These are phyloP conservation scores for Aurantiochytrium sp. DNA, from an alignment of 108 stramenopile genomes.

Conservation along the genomic window DNA sequence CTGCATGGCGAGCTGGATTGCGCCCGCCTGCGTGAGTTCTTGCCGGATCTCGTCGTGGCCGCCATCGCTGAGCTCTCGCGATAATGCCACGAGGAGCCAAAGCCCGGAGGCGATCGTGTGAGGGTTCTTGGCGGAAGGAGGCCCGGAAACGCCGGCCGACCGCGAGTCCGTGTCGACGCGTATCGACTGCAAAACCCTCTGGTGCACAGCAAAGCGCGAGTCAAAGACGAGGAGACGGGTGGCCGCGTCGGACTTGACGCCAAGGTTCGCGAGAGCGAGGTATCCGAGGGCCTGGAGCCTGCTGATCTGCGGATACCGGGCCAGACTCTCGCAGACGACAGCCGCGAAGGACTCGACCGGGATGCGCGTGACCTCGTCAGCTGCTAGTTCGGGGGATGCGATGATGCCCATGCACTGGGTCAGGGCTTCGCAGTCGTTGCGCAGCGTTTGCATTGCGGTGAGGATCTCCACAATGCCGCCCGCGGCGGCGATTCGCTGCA, in stretches of 20 bases:
- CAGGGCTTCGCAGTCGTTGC: background rate
- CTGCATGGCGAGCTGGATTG: background rate
- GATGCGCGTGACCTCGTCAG: background rate
- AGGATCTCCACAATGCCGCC: slow-evolving; percentile 6
- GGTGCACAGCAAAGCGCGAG: background rate
- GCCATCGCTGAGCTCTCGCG: background rate
- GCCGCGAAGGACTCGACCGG: background rate
- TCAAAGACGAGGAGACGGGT: background rate
- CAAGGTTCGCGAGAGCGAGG: background rate
- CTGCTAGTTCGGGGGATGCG: slow-evolving; percentile 9
- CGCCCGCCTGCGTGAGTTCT: background rate
- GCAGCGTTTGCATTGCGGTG: background rate
- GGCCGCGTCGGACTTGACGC: background rate
- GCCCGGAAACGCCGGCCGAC: no score
- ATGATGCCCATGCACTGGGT: slow-evolving; percentile 2
- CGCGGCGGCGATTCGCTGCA: background rate
- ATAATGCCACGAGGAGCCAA: background rate
- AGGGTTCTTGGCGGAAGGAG: background rate
- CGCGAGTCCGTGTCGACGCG: background rate
- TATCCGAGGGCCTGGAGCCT: background rate
- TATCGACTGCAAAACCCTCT: background rate
- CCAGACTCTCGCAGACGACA: background rate
- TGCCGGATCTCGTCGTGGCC: background rate
- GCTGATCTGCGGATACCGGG: background rate
- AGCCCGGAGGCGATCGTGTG: background rate